phyloP scores from a whole-genome alignment of 2,329 filamentous ascomycete genomes.

The Epichloe sylvatica region DNA sequence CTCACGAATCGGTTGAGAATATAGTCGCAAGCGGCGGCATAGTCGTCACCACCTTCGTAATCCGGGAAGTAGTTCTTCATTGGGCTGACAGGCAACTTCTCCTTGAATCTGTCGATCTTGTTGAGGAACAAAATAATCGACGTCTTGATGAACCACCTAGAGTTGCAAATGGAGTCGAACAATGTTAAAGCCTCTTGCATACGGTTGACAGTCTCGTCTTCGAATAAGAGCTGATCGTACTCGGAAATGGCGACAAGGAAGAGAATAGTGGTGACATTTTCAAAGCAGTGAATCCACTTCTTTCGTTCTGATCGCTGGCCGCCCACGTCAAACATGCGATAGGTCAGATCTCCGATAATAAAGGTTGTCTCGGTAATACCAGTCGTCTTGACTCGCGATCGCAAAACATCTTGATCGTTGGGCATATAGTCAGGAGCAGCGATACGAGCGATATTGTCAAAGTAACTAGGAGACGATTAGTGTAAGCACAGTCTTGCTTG shows the following conservation, averaged over 20 bases:
- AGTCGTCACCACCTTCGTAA: constrained; percentile 91
- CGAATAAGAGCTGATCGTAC: constrained; percentile 90
- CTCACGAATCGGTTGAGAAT: constrained; percentile 97
- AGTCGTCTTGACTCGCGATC: constrained; percentile 79
- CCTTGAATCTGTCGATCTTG: constrained; percentile 83
- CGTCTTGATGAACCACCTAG: constrained; percentile 80
- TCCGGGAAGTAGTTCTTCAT: constrained; percentile 84
- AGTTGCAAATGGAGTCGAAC: constrained; percentile 80
- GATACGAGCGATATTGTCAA: constrained; percentile 87
- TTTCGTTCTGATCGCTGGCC: constrained; percentile 86
- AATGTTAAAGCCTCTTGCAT: constrained; percentile 82
- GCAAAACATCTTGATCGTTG: constrained; percentile 88
- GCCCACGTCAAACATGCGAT: constrained; percentile 93
- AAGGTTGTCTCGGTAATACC: constrained; percentile 94
- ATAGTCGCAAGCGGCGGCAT: constrained; percentile 91
- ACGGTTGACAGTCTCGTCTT: constrained; percentile 91
- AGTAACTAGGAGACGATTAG: constrained; percentile 55
- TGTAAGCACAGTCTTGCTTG: not conserved
- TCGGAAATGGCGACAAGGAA: constrained; percentile 95
- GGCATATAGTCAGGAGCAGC: constrained; percentile 85
- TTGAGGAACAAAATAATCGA: constrained; percentile 81
- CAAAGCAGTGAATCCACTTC: constrained; percentile 97
- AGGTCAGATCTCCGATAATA: constrained; percentile 79
- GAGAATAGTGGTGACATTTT: constrained; percentile 92
- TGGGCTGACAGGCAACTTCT: constrained; percentile 69